A percentile compares a stretch with the other conserved stretches of the same genome.
Evolutionary conservation across 2,329 filamentous ascomycete genomes (phyloP).

Genomic region (Fusarium cicatricum): DNA sequence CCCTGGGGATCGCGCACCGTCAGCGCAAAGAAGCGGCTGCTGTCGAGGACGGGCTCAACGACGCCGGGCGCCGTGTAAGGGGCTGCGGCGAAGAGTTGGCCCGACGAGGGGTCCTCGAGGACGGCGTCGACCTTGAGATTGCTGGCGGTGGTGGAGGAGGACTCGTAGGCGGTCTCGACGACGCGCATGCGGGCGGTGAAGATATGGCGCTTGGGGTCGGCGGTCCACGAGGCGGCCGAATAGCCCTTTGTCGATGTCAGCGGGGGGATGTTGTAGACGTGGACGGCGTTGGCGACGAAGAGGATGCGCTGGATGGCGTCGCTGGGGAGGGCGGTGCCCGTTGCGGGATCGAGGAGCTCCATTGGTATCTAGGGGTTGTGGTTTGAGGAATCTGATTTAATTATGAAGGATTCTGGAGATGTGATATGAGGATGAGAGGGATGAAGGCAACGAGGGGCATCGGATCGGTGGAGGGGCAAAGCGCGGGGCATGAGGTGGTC

Average conservation of each 20-base stretch:
- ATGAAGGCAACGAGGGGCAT: not conserved
- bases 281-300: constrained; percentile 76
- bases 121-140: constrained; percentile 77
- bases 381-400: not conserved
- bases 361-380: constrained; percentile 49
- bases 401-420: no score
- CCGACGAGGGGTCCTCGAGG: constrained; percentile 77
- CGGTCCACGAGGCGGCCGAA: constrained; percentile 79
- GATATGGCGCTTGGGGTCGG: constrained; percentile 75
- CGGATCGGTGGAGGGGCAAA: constrained; percentile 32
- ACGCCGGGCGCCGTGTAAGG: constrained; percentile 73
- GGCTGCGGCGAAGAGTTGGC: constrained; percentile 82
- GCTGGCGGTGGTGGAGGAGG: constrained; percentile 50
- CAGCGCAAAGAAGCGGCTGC: constrained; percentile 84
- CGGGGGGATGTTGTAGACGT: constrained; percentile 89
- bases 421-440: not conserved
- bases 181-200: constrained; percentile 85
- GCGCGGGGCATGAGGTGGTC: constrained; percentile 29
- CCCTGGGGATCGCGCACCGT: constrained; percentile 79
- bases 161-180: constrained; percentile 73
- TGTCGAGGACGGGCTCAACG: constrained; percentile 82
- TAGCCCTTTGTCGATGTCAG: constrained; percentile 81
- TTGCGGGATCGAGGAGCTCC: constrained; percentile 75
- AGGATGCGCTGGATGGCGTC: constrained; percentile 87
- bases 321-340: constrained; percentile 70